phyloP scores from a whole-genome alignment of 106 monocot species.

The Triglochin maritima region DNA sequence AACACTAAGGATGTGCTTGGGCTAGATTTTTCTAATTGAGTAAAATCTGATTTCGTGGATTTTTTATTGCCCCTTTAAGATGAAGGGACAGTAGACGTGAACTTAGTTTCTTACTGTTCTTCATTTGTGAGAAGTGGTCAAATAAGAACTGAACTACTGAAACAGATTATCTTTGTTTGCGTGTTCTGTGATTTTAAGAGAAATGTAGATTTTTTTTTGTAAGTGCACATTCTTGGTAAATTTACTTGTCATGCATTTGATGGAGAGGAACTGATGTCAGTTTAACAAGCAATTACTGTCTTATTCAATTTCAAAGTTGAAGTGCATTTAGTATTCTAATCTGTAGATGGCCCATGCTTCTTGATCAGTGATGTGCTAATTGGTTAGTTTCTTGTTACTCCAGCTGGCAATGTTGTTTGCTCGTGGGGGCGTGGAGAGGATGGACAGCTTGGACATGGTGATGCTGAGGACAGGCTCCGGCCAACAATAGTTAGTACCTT shows the following conservation, averaged over 20 bases:
- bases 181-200: neutral
- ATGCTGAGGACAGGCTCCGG: conserved; percentile 62
- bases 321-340: neutral
- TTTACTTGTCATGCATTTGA: too few relatives aligned
- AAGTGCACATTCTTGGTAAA: neutral
- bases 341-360: neutral
- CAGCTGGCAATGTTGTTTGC: conserved; percentile 62
- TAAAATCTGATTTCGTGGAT: neutral
- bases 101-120: neutral
- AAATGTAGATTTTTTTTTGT: neutral
- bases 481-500: conserved; percentile 55
- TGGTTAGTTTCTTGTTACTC: neutral
- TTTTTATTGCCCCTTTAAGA: neutral
- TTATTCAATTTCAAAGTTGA: neutral
- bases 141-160: neutral
- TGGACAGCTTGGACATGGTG: conserved; percentile 89
- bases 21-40: neutral
- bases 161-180: neutral
- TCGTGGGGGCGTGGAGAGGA: conserved; percentile 96
- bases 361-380: neutral
- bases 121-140: neutral
- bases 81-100: neutral
- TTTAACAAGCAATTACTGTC: neutral
- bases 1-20: neutral
- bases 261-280: too few relatives aligned